Evolutionary conservation across 1,284 basidiomycete species (phyloP), one percentile per base, ranked within the genome.

Genomic region (Ustilago loliicola): DNA sequence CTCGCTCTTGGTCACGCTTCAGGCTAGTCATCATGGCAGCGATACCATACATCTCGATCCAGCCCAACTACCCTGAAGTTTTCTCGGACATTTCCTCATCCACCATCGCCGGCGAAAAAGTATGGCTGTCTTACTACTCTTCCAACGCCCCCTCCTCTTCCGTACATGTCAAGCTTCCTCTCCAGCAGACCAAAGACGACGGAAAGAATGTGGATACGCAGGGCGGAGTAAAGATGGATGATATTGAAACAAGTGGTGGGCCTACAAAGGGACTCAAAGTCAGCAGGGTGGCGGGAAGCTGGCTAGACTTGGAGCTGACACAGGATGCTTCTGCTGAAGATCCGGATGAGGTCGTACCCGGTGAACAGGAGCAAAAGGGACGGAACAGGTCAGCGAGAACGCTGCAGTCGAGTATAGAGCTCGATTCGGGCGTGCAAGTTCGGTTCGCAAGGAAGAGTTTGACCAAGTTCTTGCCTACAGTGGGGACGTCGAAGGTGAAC

Each of bases 111-210:
- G 87, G 85, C 2, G 92, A 93, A 68, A 88, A 89, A 52, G 89
- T 91, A 79, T 93, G 92, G 92, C 86, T 93, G 2, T 93, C 92
- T 0, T 91, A 90, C 85, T 93, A 93, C 87, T 29, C 75, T 13
- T 57, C 63, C 42, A 83, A 83, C 40, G 74, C 74, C 1, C 81
- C 80, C 11, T 70, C 61, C 1, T 72, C 67, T 13, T 70, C 66
- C 32, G 69, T 83, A 1, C 81, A 83, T 38, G 47, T 72, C 45
- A 76, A 68, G 29, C 38, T 83, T 23, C 53, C 65, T 1, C 68
- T 80, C 65, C 45, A 72, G 0, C 77, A 72, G 30, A 72, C 73
- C 25, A 79, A 80, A 10, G 62, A 67, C n/a, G 76, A 68, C 8
- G 83, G 79, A 5, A 59, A 80, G 3, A 52, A 77, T 5, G 38